Evolutionary conservation across 2,329 filamentous ascomycete genomes (phyloP), one percentile per base, ranked within the genome.

Genomic region (Peltaster fructicola): DNA sequence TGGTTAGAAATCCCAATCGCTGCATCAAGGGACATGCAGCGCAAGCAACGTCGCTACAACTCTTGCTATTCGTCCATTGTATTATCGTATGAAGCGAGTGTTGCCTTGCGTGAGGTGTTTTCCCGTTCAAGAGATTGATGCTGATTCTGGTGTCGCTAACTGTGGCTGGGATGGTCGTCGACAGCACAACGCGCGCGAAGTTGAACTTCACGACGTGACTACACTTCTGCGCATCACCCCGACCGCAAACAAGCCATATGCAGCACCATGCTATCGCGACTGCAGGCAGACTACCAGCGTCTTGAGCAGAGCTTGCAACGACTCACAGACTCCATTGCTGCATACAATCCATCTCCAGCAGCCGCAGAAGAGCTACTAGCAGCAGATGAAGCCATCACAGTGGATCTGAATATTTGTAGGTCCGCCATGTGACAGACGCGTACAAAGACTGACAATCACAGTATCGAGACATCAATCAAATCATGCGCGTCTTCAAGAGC

Each of bases 401-500:
- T 61, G 34, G 69, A 74, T 4, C 57, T 90, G 3, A 62, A 72
- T 38, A 58, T 74, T 47, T 55, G 76, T 78, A 56, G 27, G 39
- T 17, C 22, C 20, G 15, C 10, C 8, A 16, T 11, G 19, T 14
- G 9, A 9, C n/a, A 4, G 6, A 19, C 11, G 9, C 15, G 8
- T 9, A 26, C 17, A n/a, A 10, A 22, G n/a, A 15, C 23, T 29
- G n/a, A 25, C 14, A 6, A 4, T 9, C 12, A 15, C 33, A 78
- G 73, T 85, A 10, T 64, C 79, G 47, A 58, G 46, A 4, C 80
- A 90, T 48, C 80, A 90, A 45, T 64, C 67, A 29, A 85, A 88
- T 48, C 54, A 79, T 43, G 54, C 63, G 3, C 71, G 68, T 24
- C 71, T 90, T 19, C 61, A 71, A 22, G 51, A 66, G 22, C 65